Conservation (phyloP, 2,329 filamentous ascomycete species). For the Fusarium ambrosium region DNA sequence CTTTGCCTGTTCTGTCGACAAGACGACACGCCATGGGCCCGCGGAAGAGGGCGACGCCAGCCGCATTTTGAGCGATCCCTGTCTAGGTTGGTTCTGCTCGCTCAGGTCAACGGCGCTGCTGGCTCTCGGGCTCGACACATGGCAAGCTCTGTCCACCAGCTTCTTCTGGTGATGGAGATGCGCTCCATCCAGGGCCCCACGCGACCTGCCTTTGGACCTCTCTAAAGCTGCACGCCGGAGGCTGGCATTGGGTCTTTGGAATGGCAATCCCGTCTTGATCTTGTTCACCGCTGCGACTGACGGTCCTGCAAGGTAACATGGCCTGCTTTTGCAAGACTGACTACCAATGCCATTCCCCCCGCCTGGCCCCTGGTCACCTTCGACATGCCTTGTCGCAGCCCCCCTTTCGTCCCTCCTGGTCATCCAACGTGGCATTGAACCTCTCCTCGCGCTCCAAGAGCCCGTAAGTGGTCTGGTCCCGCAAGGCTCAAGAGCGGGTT, state of each 20-base stretch:
- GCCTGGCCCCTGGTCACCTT: constrained; percentile 37
- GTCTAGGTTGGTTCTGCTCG: constrained; percentile 28
- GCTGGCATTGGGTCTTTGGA: constrained; percentile 1
- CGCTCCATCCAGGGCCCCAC: constrained; percentile 22
- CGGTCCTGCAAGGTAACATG: constrained; percentile 37
- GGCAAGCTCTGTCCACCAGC: constrained; percentile 11
- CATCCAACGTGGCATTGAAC: constrained; percentile 48
- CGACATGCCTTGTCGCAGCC: constrained; percentile 35
- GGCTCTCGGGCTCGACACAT: constrained; percentile 37
- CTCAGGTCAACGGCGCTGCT: constrained; percentile 31
- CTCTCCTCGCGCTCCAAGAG: constrained; percentile 41
- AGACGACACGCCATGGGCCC: constrained; percentile 37
- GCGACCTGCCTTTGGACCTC: not conserved
- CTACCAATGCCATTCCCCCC: constrained; percentile 33
- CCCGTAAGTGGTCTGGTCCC: constrained; percentile 39
- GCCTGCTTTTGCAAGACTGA: constrained; percentile 22
- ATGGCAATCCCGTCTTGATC: constrained; percentile 14
- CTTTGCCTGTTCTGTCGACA: constrained; percentile 28
- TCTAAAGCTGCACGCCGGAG: constrained; percentile 3
- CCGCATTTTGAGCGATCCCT: constrained; percentile 31
- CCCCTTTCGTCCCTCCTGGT: constrained; percentile 45
- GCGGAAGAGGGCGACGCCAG: constrained; percentile 26
- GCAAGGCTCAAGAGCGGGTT: constrained; percentile 43
- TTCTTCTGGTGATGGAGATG: not conserved
- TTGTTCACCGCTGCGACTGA: constrained; percentile 41